Base-by-base conservation (phyloP, 768 basidiomycete species). In the Mrakia hoshinonis region DNA sequence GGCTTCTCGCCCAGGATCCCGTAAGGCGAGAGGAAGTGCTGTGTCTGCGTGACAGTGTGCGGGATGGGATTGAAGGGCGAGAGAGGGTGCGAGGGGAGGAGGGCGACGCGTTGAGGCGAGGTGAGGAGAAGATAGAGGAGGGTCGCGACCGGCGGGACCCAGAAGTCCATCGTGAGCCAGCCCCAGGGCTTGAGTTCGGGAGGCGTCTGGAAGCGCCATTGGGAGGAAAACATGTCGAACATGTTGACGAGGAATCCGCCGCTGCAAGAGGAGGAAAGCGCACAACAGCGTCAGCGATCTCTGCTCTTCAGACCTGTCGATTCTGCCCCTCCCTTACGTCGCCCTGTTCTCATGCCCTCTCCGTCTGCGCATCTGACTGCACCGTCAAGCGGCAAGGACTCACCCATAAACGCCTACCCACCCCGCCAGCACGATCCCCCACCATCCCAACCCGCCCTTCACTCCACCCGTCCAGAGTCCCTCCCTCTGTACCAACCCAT, bases 81-180 rank as follows among this genome's bases (percentile, higher is more conserved):
- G 48, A 18, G 34, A 4, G 29, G 38, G 4, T n/a, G 11, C 22
- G 69, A 49, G 22, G 51, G 43, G 38, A 55, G 48, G 20, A 31
- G 10, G 34, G 31, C 22, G 15, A 38, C 34, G 2, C 9, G 31
- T 48, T 26, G 22, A 48, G 1, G 7, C 11, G 47, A 26, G 7
- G 29, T 13, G n/a, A 6, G 52, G 12, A 20, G 54, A 55, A 22
- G 22, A 6, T 11, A 26, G 46, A 18, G 43, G 12, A 24, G 18
- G 34, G n/a, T 26, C 15, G 61, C 24, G 10, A 54, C 24, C 43
- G 47, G 20, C 31, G 4, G 60, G 38, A 66, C 49, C 63, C 64
- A 71, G 36, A 65, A 71, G 34, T 71, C 70, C 24, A 34, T 31
- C 39, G 70, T 71, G 22, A 29, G 20, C 63, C 64, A 71, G 18